Conservation (phyloP, 148 eudicot genomes). For the Rhododendron henanense region DNA sequence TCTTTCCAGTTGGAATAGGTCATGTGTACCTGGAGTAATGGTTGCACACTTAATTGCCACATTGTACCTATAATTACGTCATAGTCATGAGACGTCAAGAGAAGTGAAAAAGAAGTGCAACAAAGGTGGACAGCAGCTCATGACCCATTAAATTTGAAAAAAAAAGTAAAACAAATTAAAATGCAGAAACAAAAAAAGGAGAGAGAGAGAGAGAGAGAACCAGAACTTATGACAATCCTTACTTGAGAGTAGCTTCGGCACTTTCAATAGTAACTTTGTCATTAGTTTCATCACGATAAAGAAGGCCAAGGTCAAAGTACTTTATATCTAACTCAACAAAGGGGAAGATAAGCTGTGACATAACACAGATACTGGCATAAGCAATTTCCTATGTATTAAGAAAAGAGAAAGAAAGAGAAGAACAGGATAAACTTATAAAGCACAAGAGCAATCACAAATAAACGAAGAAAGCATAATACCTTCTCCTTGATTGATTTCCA, state of each 20-base stretch:
- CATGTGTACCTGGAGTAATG: constrained; percentile 64
- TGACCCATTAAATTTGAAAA: neutral
- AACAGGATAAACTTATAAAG: neutral
- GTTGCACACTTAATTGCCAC: constrained; percentile 86
- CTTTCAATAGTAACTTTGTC: constrained; percentile 24
- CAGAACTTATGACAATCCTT: neutral
- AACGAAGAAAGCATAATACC: constrained; percentile 9
- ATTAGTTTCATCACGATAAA: constrained; percentile 20
- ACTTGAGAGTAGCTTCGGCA: constrained; percentile 22
- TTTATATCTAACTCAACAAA: constrained; percentile 29
- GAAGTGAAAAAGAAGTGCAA: neutral
- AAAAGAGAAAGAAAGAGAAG: neutral
- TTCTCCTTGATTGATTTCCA: constrained; percentile 26
- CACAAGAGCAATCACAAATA: neutral
- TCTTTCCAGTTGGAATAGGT: neutral
- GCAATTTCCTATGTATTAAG: neutral
- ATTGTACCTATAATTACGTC: constrained; percentile 49
- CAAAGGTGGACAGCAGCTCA: neutral
- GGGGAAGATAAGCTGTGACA: constrained; percentile 26
- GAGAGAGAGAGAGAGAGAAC: neutral
- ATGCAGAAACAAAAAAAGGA: neutral
- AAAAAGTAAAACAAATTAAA: neutral
- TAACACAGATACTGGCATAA: neutral
- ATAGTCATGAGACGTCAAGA: constrained; percentile 5
- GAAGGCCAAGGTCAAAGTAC: constrained; percentile 26